A percentile compares a stretch with the other conserved stretches of the same genome.
phyloP scores from a whole-genome alignment of 108 stramenopile genomes.

The Seminavis robusta region DNA sequence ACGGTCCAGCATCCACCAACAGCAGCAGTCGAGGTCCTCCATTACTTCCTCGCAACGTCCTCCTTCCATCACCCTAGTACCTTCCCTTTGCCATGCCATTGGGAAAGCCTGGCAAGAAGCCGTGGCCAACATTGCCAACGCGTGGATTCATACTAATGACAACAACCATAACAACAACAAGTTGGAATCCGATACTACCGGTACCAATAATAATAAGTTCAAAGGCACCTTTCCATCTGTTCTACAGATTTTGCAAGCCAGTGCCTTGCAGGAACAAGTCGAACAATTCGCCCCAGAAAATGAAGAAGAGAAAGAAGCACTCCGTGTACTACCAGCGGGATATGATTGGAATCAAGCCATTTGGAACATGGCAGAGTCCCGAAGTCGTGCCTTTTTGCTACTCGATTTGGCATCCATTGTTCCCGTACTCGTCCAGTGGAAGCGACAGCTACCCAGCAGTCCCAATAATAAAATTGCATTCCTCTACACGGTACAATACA shows the following conservation, averaged over 20 bases:
- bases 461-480: slow-evolving; percentile 4
- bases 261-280: slow-evolving; percentile 16
- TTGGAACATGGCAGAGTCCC: slow-evolving; percentile 9
- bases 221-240: slow-evolving; percentile 23
- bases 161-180: no score
- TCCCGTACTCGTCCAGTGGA: slow-evolving; percentile 16
- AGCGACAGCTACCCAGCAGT: slow-evolving; percentile 3
- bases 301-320: background rate
- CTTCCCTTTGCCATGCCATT: no score
- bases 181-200: no score
- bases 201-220: no score
- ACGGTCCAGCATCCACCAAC: no score
- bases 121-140: no score
- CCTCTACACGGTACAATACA: slow-evolving; percentile 19
- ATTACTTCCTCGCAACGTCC: no score
- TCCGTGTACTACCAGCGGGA: slow-evolving; percentile 19
- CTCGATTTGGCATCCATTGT: slow-evolving; percentile 36
- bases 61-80: no score
- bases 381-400: slow-evolving; percentile 35
- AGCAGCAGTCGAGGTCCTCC: no score
- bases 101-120: no score
- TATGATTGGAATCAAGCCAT: slow-evolving; percentile 28
- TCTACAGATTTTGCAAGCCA: slow-evolving; percentile 16
- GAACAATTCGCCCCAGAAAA: background rate
- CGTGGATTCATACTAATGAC: no score